Base-by-base conservation (phyloP, 805 yeast species). In the Kurtzmaniella cleridarum region DNA sequence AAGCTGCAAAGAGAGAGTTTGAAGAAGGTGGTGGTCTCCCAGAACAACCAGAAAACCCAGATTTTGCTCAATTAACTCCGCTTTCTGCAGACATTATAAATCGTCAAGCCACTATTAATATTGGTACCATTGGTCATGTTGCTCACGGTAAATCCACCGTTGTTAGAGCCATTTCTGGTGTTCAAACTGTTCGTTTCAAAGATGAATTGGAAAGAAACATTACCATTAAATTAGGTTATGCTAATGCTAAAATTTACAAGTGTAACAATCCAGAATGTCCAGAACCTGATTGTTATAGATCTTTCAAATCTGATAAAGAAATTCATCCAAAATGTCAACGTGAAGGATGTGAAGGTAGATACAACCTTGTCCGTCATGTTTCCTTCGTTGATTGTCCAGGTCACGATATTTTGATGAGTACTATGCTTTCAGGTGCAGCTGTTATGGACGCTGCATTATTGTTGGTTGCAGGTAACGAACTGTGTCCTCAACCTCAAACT, bases 351-450 rank as follows among this genome's bases (percentile, higher is more conserved):
- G 64, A 62, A n/a, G 95, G 95, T 40, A 85, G 95, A 60, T 90
- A 89, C 68, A 78, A 78, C 55, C 76, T 93, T 52, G 80, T 89
- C 32, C 88, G 99, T 69, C 99, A 93, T 62, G 98, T 93, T 39
- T 88, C 96, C 9, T 95, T 95, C 57, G 98, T 95, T 45, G 99
- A 93, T 75, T 95, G 98, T 75, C 99, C 99, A 44, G 99, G 99
- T 66, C 99, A 93, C 85, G 99, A 93, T 75, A 95, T 93, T 73
- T 82, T 93, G 65, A 93, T 93, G 99, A 89, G 97, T 77, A 93
- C 99, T 50, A 93, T 93, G 99, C 81, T 93, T 79, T 90, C 98
- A 34, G 99, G 99, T 62, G 99, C 99, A 28, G 99, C 99, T 13
- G 99, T 93, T 49, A 93, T 93, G 99, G 99, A 93, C 69, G 99